Base-by-base conservation (phyloP, 2,329 filamentous ascomycete species). In the Ceratocystis colombiana region DNA sequence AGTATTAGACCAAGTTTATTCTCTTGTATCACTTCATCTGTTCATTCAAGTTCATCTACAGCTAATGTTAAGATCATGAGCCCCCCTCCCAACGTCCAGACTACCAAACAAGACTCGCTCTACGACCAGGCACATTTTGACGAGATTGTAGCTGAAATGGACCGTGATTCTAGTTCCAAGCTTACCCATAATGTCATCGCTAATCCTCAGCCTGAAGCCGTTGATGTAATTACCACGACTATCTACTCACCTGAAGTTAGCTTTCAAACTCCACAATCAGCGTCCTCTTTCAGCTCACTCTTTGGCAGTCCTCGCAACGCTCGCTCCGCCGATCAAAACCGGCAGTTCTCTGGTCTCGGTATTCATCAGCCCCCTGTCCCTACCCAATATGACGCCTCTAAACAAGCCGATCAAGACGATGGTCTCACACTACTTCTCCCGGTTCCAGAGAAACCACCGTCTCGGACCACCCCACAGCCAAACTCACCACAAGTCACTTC, bases 231-330 rank as follows among this genome's bases (percentile, higher is more conserved):
- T 5, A 37, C 17, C 12, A 48, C 22, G 8, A 20, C n/a, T 28
- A 20, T n/a, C n/a, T 59, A 46, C 37, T 65, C 53, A 12, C 64
- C 64, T n/a, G 41, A 20, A 17, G 28, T 65, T 15, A 65, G 57
- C 33, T 46, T 65, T 41, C n/a, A 45, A 25, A 65, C 64, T 65
- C 64, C 64, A 10, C 64, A 59, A 22, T 50, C 53, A 25, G 61
- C 12, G 2, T 45, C 55, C 17, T 48, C 48, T 22, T 65, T 61
- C 46, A 17, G 33, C 30, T 48, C 50, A 3, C 20, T 65, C 20
- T 57, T 59, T 17, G 33, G 50, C 2, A 61, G 64, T 33, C 64
- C 50, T 15, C 22, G 17, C 61, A 59, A 59, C 53, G 33, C 53
- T 33, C 53, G 28, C 12, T 33, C 25, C n/a, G 17, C 53, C 17